Base-by-base conservation (phyloP, 495 filamentous ascomycete genomes). In the Penicillium alfredii region DNA sequence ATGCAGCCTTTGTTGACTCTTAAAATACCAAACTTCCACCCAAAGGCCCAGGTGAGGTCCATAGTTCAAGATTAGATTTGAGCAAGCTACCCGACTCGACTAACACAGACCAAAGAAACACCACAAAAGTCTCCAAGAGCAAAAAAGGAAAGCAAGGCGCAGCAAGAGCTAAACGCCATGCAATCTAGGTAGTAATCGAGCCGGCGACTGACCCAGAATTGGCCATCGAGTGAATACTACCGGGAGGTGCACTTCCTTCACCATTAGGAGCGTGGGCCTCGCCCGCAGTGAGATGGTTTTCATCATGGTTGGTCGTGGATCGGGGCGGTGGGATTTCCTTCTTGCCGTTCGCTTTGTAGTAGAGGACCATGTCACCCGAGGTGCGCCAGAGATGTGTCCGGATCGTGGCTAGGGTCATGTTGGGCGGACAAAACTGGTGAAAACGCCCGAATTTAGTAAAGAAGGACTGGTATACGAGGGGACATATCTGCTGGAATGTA, bases 381-480 rank as follows among this genome's bases (percentile, higher is more conserved):
- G 82, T 84, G 44, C 92, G 85, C 92, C 93, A 98, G 29, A 97
- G 68, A 49, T 94, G 86, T 5, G 86, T 77, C 30, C 87, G 80
- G 16, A 98, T 78, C 0, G 89, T 96, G 13, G 87, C 87, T 6
- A 98, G 74, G 26, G 84, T 96, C 84, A 94, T 94, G 7, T 82
- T 83, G 3, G 74, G 71, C 10, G 73, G 66, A 14, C 85, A 66
- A 33, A 77, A 44, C 80, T 84, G 32, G 10, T 12, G 14, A 0
- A 40, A 18, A n/a, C n/a, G n/a, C n/a, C n/a, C n/a, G 21, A 16
- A n/a, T 28, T 58, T 35, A 56, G 47, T 18, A 29, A 27, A 4
- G 8, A 23, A 14, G 6, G 22, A 22, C 33, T 12, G 13, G 7
- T 28, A 4, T 46, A 42, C 23, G 13, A 24, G 6, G 20, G n/a